Evolutionary conservation across 2,329 filamentous ascomycete species (phyloP), one percentile per base, ranked within the genome.

Genomic region (Graphiopsis chlorocephala): DNA sequence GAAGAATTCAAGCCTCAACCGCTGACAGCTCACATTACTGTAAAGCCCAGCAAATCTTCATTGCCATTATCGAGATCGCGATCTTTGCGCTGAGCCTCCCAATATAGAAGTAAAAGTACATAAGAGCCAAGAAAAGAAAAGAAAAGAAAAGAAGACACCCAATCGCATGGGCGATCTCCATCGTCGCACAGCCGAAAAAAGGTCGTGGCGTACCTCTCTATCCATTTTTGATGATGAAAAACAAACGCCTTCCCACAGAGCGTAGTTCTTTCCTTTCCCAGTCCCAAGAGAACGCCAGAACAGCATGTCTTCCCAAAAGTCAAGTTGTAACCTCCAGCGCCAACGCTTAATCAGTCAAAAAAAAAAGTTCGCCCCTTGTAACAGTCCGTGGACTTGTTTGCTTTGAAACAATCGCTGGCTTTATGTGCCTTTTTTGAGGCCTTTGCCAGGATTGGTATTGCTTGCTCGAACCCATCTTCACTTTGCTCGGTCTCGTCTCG

Each of bases 301-400:
- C 23, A 45, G n/a, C 38, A 45, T 45, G n/a, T 45, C n/a, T n/a
- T n/a, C 38, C 38, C 38, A 45, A 45, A 45, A 11, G n/a, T 17
- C n/a, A n/a, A n/a, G n/a, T 38, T 45, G 6, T 3, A 45, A 12
- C 68, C 68, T 59, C 69, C 69, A 71, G 67, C 69, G 69, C 69
- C 69, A 63, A 67, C 69, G 69, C 69, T 71, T 64, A 69, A 65
- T 38, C 26, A 15, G 12, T 45, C 55, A 62, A 61, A 23, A 45
- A 50, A n/a, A n/a, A n/a, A 15, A 55, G 29, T n/a, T 56, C 28
- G n/a, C 50, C 17, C 26, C n/a, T n/a, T n/a, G n/a, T 17, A 10
- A 6, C 23, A n/a, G 26, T 28, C 26, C 29, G 26, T 31, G 20
- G 29, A 29, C 50, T 31, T 29, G 26, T 3, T 20, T 29, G 26